phyloP scores from a whole-genome alignment of 2,329 filamentous ascomycete genomes.

The Plectosphaerella cucumerina region DNA sequence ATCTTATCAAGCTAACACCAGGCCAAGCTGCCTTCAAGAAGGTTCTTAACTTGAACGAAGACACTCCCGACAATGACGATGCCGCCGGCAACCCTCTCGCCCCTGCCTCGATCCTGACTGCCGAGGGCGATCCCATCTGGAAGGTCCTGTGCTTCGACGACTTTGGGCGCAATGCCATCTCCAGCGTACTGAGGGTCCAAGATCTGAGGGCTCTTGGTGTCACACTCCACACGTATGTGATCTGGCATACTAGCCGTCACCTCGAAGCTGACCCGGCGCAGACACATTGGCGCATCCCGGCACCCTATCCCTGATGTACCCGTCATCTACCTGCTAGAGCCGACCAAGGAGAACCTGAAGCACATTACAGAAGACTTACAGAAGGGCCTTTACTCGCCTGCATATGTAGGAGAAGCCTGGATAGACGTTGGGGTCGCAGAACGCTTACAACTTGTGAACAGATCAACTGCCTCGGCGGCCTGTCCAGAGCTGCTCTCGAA shows the following conservation, averaged over 20 bases:
- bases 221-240: conserved; percentile 80
- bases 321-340: conserved; percentile 93
- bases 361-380: conserved; percentile 81
- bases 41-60: conserved; percentile 90
- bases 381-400: conserved; percentile 83
- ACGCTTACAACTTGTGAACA: background rate
- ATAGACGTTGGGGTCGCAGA: too few species aligned
- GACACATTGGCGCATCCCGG: conserved; percentile 75
- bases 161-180: conserved; percentile 88
- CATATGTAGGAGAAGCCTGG: conserved; percentile 47
- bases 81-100: conserved; percentile 54
- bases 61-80: conserved; percentile 60
- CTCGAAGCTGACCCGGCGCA: conserved; percentile 23
- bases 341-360: conserved; percentile 74
- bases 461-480: conserved; percentile 93
- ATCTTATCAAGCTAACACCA: background rate
- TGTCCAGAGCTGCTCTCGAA: conserved; percentile 85
- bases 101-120: conserved; percentile 72
- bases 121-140: conserved; percentile 92
- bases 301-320: conserved; percentile 95
- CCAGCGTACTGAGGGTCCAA: conserved; percentile 89
- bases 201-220: conserved; percentile 93
- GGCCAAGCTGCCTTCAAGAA: conserved; percentile 83
- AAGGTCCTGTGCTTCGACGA: conserved; percentile 97
- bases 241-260: background rate